Evolutionary conservation across 108 stramenopile genomes (phyloP).

Genomic region (Pseudonitzschia delicatissima): DNA sequence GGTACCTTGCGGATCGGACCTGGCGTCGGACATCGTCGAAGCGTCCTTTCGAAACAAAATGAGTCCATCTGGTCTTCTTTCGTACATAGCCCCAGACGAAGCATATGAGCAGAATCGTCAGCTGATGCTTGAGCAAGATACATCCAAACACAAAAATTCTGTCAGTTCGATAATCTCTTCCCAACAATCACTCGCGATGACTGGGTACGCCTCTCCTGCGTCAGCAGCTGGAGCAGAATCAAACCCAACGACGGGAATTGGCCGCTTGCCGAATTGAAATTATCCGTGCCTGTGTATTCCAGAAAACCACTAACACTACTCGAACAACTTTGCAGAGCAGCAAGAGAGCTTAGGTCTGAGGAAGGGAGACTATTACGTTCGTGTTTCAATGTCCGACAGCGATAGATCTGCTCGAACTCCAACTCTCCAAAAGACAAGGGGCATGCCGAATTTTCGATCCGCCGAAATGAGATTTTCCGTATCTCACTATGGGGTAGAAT

Average conservation of each 20-base stretch:
- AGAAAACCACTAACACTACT: slow-evolving; percentile 36
- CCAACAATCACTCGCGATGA: neutral
- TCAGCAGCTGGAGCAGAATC: neutral
- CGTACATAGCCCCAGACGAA: slow-evolving; percentile 47
- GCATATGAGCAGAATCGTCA: slow-evolving; percentile 6
- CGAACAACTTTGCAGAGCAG: slow-evolving; percentile 47
- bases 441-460: slow-evolving; percentile 65
- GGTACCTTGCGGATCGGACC: slow-evolving; percentile 70
- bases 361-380: slow-evolving; percentile 77
- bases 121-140: neutral
- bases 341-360: slow-evolving; percentile 32
- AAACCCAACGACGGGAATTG: slow-evolving; percentile 34
- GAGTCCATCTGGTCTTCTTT: slow-evolving; percentile 34
- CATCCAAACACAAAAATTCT: neutral
- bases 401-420: slow-evolving; percentile 51
- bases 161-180: neutral
- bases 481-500: slow-evolving; percentile 70
- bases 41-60: slow-evolving; percentile 58
- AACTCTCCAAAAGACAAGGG: slow-evolving; percentile 58
- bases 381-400: slow-evolving; percentile 60
- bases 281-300: slow-evolving; percentile 61
- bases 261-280: slow-evolving; percentile 51
- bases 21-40: slow-evolving; percentile 46
- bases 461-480: slow-evolving; percentile 41
- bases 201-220: neutral